phyloP scores from a whole-genome alignment of 2,329 filamentous ascomycete species.

The Curvularia spicifera region DNA sequence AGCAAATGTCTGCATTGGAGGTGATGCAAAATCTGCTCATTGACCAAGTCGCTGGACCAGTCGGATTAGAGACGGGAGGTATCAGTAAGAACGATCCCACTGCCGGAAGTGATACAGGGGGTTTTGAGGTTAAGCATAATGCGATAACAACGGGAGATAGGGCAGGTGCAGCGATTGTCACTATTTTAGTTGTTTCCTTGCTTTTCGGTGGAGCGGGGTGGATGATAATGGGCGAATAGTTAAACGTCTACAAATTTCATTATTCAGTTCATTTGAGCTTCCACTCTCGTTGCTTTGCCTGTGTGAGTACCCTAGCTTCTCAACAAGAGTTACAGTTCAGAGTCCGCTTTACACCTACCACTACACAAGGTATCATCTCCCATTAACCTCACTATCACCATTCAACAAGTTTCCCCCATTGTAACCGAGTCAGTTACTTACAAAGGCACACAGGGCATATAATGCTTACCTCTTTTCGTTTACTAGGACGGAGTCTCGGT shows the following conservation, averaged over 20 bases:
- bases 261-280: not conserved
- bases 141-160: conserved; percentile 65
- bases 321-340: not conserved
- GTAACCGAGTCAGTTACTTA: not conserved
- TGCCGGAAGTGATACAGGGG: conserved; percentile 43
- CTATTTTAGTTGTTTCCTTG: conserved; percentile 61
- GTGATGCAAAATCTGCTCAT: conserved; percentile 58
- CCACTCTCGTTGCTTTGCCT: not conserved
- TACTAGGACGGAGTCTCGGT: too few relatives aligned
- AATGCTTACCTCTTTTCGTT: too few relatives aligned
- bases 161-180: conserved; percentile 71
- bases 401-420: not conserved
- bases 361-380: not conserved
- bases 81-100: conserved; percentile 56
- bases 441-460: too few relatives aligned
- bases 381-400: not conserved
- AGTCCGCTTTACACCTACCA: not conserved
- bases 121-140: conserved; percentile 31
- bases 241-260: not conserved
- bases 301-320: not conserved
- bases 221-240: conserved; percentile 49
- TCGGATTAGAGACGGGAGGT: conserved; percentile 60
- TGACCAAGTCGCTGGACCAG: conserved; percentile 37
- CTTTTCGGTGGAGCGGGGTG: conserved; percentile 62
- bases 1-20: conserved; percentile 65